A percentile compares a stretch with the other conserved stretches of the same genome.
These are phyloP conservation scores for Yarrowia osloensis DNA, from an alignment of 805 yeast species.

Conservation along the genomic window DNA sequence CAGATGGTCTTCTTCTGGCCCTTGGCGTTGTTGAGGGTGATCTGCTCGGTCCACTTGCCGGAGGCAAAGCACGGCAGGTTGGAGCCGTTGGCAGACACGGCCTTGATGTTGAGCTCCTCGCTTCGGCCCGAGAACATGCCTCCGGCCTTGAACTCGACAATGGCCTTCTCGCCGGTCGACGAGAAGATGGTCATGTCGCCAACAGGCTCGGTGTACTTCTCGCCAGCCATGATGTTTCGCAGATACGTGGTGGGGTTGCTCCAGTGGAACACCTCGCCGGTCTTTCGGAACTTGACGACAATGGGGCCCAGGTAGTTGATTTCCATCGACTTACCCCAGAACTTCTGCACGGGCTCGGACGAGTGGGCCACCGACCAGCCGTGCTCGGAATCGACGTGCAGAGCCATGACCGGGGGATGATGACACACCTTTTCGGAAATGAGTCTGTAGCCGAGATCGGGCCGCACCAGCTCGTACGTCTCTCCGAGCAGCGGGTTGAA, in stretches of 20 bases:
- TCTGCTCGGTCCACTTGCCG: constrained; percentile 85
- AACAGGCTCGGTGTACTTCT: constrained; percentile 86
- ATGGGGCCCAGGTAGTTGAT: constrained; percentile 72
- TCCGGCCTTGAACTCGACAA: constrained; percentile 72
- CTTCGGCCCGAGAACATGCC: constrained; percentile 87
- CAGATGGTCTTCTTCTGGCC: constrained; percentile 51
- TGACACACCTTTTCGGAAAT: constrained; percentile 86
- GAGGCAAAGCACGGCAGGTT: constrained; percentile 34
- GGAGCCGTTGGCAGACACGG: constrained; percentile 43
- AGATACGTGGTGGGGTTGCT: constrained; percentile 77
- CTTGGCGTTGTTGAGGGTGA: constrained; percentile 50
- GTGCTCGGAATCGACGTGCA: constrained; percentile 63
- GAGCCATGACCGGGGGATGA: constrained; percentile 82
- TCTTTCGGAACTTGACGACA: constrained; percentile 52
- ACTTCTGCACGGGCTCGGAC: constrained; percentile 66
- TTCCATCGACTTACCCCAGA: constrained; percentile 94
- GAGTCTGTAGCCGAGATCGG: constrained; percentile 72
- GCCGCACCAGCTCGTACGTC: constrained; percentile 85
- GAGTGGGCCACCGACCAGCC: constrained; percentile 57
- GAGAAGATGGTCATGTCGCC: constrained; percentile 67
- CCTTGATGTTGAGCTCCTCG: constrained; percentile 53
- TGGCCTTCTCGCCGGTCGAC: constrained; percentile 67
- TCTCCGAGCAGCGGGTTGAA: constrained; percentile 95
- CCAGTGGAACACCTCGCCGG: constrained; percentile 73
- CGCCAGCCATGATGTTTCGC: constrained; percentile 91